phyloP scores from a whole-genome alignment of 2,329 filamentous ascomycete species.

The Podosphaera xanthii region DNA sequence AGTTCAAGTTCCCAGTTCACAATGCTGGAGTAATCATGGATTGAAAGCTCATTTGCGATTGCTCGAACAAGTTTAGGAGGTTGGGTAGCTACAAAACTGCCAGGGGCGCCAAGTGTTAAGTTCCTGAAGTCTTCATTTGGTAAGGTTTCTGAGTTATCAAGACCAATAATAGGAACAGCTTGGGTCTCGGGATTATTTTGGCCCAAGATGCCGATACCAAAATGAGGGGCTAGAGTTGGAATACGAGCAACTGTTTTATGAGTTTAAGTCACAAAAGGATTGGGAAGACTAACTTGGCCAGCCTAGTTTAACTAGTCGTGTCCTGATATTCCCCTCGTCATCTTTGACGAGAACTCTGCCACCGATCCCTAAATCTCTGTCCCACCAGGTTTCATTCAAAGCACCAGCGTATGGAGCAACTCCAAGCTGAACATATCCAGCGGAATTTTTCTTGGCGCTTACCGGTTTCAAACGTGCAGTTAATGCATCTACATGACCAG shows the following conservation, averaged over 20 bases:
- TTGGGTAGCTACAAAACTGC: conserved; percentile 59
- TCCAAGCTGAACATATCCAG: conserved; percentile 71
- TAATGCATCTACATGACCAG: conserved; percentile 79
- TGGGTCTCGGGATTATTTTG: conserved; percentile 69
- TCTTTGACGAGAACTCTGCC: conserved; percentile 73
- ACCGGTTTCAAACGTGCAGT: conserved; percentile 83
- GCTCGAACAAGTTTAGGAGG: conserved; percentile 65
- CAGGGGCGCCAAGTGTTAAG: conserved; percentile 9
- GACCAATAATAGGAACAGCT: conserved; percentile 78
- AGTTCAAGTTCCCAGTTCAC: conserved; percentile 95
- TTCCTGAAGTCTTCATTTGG: conserved; percentile 16
- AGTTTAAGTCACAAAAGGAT: not conserved
- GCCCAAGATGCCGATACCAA: conserved; percentile 52
- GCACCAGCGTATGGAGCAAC: conserved; percentile 84
- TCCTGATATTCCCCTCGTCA: conserved; percentile 49
- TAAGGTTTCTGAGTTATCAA: conserved; percentile 45
- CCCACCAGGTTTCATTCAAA: conserved; percentile 86
- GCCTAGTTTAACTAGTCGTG: conserved; percentile 68
- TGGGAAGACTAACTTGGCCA: conserved; percentile 43
- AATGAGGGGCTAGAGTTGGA: conserved; percentile 81
- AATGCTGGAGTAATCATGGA: conserved; percentile 50
- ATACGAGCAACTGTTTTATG: conserved; percentile 46
- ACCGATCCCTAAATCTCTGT: conserved; percentile 76
- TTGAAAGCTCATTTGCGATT: conserved; percentile 55
- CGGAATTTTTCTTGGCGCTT: conserved; percentile 59